Evolutionary conservation across 805 yeast species (phyloP).

Genomic region (Pichia deserticola): DNA sequence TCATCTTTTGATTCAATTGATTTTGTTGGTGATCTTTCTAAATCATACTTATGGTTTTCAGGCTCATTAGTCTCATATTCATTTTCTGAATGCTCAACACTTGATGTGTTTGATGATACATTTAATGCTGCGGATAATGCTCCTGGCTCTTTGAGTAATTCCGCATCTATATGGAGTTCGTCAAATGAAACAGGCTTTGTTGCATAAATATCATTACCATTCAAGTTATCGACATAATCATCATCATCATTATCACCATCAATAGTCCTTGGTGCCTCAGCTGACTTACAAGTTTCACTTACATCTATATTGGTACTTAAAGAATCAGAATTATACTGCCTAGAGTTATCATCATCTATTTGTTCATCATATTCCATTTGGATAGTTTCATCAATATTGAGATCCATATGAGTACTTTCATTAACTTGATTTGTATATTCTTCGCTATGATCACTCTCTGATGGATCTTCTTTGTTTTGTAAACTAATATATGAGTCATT

Average conservation of each 20-base stretch:
- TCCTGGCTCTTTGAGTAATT: constrained; percentile 7
- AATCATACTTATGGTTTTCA: background rate
- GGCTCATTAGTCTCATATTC: background rate
- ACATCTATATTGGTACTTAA: too few species aligned
- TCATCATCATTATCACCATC: background rate
- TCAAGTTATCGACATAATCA: background rate
- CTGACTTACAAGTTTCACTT: background rate
- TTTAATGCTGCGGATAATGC: constrained; percentile 11
- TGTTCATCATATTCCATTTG: too few species aligned
- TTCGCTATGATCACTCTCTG: too few species aligned
- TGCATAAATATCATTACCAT: background rate
- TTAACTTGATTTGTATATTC: too few species aligned
- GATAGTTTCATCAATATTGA: too few species aligned
- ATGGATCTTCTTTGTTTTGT: background rate
- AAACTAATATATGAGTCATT: background rate
- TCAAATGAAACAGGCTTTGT: background rate
- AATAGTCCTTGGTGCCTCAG: background rate
- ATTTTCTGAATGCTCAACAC: constrained; percentile 2
- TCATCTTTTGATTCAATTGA: background rate
- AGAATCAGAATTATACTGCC: too few species aligned
- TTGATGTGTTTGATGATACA: constrained; percentile 8
- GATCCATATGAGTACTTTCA: too few species aligned
- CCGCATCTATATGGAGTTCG: background rate
- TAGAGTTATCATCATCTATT: too few species aligned
- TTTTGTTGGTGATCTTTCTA: background rate